These are phyloP conservation scores for Auriscalpium microsporum DNA, from an alignment of 768 basidiomycete species.

Conservation along the genomic window DNA sequence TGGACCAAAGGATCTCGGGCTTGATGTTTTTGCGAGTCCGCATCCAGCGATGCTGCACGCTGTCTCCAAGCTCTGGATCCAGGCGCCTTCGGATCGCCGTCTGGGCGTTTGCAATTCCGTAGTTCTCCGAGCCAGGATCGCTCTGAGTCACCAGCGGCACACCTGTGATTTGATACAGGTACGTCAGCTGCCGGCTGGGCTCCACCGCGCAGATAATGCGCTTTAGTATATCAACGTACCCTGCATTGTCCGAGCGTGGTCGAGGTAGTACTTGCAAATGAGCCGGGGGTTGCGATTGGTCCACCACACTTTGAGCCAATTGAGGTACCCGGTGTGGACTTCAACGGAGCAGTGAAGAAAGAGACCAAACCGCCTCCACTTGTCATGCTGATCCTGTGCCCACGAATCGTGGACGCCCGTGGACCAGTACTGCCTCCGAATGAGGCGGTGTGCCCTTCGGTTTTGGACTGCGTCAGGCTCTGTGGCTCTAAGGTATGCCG, in stretches of 20 bases:
- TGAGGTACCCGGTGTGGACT: constrained; percentile 1
- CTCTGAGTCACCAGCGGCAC: constrained; percentile 36
- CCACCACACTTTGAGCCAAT: constrained; percentile 18
- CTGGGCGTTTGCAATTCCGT: constrained; percentile 36
- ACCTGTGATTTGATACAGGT: constrained; percentile 10
- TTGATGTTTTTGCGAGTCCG: constrained; percentile 17
- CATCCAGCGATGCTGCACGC: constrained; percentile 36
- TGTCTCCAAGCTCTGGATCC: constrained; percentile 28
- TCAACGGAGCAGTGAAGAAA: constrained; percentile 13
- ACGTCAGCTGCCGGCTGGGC: no score
- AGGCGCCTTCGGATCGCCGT: constrained; percentile 30
- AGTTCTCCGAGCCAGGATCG: constrained; percentile 36
- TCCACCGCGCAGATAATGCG: no score
- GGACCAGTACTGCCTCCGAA: constrained; percentile 3
- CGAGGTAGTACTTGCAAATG: constrained; percentile 25
- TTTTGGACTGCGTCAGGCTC: not conserved
- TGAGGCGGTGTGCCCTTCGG: not conserved
- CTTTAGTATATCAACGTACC: no score
- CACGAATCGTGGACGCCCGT: constrained; percentile 16
- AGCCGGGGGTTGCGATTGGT: constrained; percentile 13
- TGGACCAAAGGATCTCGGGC: constrained; percentile 19
- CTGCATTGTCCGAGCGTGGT: constrained; percentile 15
- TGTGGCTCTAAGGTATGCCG: not conserved
- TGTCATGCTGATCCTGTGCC: constrained; percentile 19
- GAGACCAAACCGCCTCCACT: constrained; percentile 13